Percentiles rank a stretch among this genome's conserved stretches.
Conservation (phyloP, 176 grass and related monocot genomes). For the Melocanna baccifera region DNA sequence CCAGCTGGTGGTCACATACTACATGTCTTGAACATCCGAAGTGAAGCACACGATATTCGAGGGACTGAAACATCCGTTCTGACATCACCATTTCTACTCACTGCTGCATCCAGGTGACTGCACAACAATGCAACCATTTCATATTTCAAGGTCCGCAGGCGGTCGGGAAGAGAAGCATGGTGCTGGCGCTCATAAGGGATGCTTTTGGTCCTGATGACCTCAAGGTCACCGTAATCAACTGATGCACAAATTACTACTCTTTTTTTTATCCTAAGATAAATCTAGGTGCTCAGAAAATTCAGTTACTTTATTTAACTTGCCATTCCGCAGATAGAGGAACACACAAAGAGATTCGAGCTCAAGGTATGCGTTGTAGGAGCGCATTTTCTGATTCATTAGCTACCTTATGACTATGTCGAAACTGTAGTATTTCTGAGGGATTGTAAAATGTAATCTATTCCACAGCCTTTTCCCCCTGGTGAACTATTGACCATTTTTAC, state of each 20-base stretch:
- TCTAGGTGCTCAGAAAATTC: not conserved
- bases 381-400: not conserved
- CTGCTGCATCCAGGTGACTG: conserved; percentile 24
- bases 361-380: conserved; percentile 35
- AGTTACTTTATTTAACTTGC: not conserved
- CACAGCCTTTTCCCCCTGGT: too few species aligned
- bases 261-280: not conserved
- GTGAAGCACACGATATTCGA: too few species aligned
- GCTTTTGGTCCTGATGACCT: conserved; percentile 35
- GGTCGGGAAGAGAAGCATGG: conserved; percentile 64
- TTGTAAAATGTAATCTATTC: not conserved
- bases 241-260: not conserved
- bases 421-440: not conserved
- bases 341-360: conserved; percentile 49
- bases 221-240: conserved; percentile 16
- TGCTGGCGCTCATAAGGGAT: conserved; percentile 55
- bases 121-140: conserved; percentile 33
- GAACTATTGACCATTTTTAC: not conserved
- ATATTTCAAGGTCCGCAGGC: conserved; percentile 54
- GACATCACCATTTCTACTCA: not conserved
- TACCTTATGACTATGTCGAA: not conserved
- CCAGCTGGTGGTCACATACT: conserved; percentile 31
- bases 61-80: not conserved
- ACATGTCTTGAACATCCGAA: too few species aligned
- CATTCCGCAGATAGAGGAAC: conserved; percentile 51